Base-by-base conservation (phyloP, 2,329 filamentous ascomycete genomes). In the Aspergillus costaricaensis region DNA sequence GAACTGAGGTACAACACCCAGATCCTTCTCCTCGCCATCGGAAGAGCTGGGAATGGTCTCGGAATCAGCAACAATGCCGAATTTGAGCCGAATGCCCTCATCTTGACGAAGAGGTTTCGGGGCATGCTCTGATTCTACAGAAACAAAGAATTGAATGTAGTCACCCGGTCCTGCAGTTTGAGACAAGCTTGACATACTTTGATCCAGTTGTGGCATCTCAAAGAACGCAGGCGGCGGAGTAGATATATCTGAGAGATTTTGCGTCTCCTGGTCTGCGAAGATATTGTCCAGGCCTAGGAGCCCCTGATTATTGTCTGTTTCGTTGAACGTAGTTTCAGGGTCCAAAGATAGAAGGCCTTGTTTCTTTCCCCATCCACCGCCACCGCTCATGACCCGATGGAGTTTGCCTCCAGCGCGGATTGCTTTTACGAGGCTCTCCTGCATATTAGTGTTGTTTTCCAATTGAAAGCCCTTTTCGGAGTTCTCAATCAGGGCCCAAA, bases 331-430 rank as follows among this genome's bases (percentile, higher is more conserved):
- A 41, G 70, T 68, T 59, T 79, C 77, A 9, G 76, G 77, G 59
- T 79, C 77, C 5, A 79, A 60, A 1, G 77, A 79, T 19, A 79
- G 69, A 9, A 79, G 70, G 2, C 77, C 77, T 56, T 77, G 75
- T 62, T 79, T 79, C 65, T 79, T 79, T n/a, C 77, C 77, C 77
- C 77, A 79, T 61, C 77, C 77, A 43, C 77, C 77, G 38, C 77
- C 77, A 15, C 77, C 77, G 36, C 77, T 79, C 68, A 79, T 72
- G 25, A 79, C 76, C 50, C 74, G 76, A 61, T 79, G 76, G 43
- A 79, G 68, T 60, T 73, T 76, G 41, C 74, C 74, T 14, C 77
- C 76, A 17, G 64, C 64, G 5, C 61, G 63, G 32, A 79, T 65
- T 12, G 71, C 68, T 12, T 67, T 47, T 36, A 62, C 58, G 32